Conservation (phyloP, 192 early-diverging fungal species). For the Podila clonocystis region DNA sequence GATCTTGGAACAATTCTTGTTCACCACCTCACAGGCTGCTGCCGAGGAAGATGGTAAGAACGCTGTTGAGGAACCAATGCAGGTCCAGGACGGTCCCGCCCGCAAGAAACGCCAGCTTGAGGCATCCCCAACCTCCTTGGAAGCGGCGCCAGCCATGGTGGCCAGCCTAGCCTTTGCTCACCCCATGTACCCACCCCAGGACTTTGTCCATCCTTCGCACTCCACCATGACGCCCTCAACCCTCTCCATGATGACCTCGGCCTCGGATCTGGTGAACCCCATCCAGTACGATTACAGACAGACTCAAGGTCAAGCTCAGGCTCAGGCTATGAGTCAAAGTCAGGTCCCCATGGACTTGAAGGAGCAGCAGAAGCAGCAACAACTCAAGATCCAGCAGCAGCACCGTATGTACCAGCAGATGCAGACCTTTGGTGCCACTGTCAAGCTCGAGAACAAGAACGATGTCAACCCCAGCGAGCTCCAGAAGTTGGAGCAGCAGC, state of each 20-base stretch:
- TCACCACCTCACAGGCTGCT: slow-evolving; percentile 33
- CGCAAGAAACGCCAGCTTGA: slow-evolving; percentile 40
- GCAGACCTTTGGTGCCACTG: slow-evolving; percentile 36
- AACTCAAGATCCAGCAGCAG: slow-evolving; percentile 47
- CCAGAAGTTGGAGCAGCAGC: slow-evolving; percentile 29
- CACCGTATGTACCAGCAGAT: slow-evolving; percentile 49
- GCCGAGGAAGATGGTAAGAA: slow-evolving; percentile 24
- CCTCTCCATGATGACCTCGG: slow-evolving; percentile 28
- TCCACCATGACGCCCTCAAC: slow-evolving; percentile 19
- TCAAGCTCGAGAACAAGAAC: slow-evolving; percentile 24
- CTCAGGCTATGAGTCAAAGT: no score
- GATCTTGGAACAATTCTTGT: slow-evolving; percentile 48
- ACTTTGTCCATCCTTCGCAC: slow-evolving; percentile 1
- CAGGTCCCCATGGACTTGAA: slow-evolving; percentile 20
- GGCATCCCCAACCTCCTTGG: neutral
- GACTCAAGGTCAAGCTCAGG: neutral
- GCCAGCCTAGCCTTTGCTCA: slow-evolving; percentile 4
- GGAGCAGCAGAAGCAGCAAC: slow-evolving; percentile 45
- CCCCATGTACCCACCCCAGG: neutral
- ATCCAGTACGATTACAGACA: slow-evolving; percentile 15
- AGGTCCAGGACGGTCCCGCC: neutral
- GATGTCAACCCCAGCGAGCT: slow-evolving; percentile 13
- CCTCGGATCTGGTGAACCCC: neutral
- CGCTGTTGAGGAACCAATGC: slow-evolving; percentile 8
- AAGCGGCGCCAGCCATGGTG: neutral